Base-by-base conservation (phyloP, 257 asterid genomes). In the Plantago major region DNA sequence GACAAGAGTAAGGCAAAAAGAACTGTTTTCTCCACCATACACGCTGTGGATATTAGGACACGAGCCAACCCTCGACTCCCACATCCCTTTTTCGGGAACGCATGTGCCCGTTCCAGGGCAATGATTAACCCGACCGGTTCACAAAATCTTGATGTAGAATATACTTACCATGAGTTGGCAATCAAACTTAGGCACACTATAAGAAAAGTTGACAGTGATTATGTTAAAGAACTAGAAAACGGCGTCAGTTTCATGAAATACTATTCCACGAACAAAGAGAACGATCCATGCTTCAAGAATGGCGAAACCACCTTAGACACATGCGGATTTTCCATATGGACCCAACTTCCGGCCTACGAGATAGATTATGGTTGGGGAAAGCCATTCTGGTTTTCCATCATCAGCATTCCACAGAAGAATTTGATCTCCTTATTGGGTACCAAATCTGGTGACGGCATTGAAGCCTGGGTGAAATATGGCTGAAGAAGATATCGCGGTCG, bases 401-500 rank as follows among this genome's bases (percentile, higher is more conserved):
- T 62, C 16, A 54, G 45, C 10, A 61, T 73, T 46, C 73, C 71
- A 6, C 26, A 11, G 33, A 69, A 73, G 76, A 77, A 77, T 58
- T 19, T 73, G 65, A 18, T 66, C 3, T 13, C 61, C 6, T 66
- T 73, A 10, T 11, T 73, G 63, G 68, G 72, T 10, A 65, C 78
- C 0, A 57, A 57, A 46, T 26, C 51, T 5, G 78, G 81, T 0
- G 72, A 69, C 12, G 81, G 78, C 0, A 72, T 76, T 26, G 78
- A 76, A 44, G 81, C 76, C 1, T 77, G 78, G 82, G 56, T 77
- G 58, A 75, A n/a, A 59, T 59, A 46, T 71, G 74, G 47, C 22
- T 10, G 70, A 67, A 37, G 67, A 73, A 26, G 73, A 73, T 16
- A 42, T 57, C 17, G 67, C 62, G 5, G 42, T 4, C 26, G 67